Base-by-base conservation (phyloP, 2,329 filamentous ascomycete genomes). In the Pseudogymnoascus sp. region DNA sequence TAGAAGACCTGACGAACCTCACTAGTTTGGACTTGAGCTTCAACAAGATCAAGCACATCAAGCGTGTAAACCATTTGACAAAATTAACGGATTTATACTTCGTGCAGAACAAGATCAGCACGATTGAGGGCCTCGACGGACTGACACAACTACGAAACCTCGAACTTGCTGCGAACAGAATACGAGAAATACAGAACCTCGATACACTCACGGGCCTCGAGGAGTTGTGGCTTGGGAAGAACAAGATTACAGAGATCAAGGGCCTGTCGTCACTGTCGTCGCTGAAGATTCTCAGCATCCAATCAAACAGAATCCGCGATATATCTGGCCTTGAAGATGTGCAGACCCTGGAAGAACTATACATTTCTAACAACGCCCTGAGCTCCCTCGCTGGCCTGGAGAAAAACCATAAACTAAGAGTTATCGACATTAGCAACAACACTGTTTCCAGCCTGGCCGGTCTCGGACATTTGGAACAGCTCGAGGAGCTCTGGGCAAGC, bases 21-120 rank as follows among this genome's bases (percentile, higher is more conserved):
- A 90, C 83, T 5, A 88, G 79, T 61, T 84, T 99, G 60, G 94
- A 99, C 73, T 81, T 99, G 59, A 95, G 90, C 74, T 99, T 97
- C 83, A 99, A 99, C 80, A 97, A 97, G 79, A 93, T 99, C 78
- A 97, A 96, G 74, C 92, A 97, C 75, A 96, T 99, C 78, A 96
- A 96, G 75, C 86, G 93, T 69, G 78, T 97, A 66, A 82, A 82
- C 62, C 88, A 93, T 69, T 78, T 99, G 63, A 87, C 78, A 20
- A 82, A 91, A 60, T 81, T 97, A 62, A 88, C 82, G 64, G 91
- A 97, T 67, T 73, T 99, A 2, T 99, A 89, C 74, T 89, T 99
- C 68, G 91, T 97, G 58, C 90, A 96, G 71, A 97, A 99, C 76
- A 94, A 94, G 74, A 96, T 99, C 71, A 82, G 83, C 66, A 86